Base-by-base conservation (phyloP, 805 yeast genomes). In the Suhomyces vadensis region DNA sequence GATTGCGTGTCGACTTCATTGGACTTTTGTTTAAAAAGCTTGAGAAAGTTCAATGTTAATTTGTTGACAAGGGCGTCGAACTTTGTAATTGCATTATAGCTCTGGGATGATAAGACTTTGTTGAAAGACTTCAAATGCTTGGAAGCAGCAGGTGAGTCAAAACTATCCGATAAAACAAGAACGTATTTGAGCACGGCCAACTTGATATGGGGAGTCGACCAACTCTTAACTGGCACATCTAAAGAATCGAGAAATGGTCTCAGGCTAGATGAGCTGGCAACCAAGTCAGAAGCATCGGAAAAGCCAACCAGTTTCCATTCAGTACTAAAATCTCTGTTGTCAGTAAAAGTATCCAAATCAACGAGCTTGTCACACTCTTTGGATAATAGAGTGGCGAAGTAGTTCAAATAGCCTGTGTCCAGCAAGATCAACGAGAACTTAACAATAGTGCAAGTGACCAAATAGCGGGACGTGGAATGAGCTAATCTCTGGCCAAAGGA, bases 311-410 rank as follows among this genome's bases (percentile, higher is more conserved):
- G 65, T 42, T 77, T 75, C 79, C 82, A 81, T 39, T 82, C 66
- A 8, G 79, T 74, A 5, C 60, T 65, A 43, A 67, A 61, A 54
- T 87, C 94, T 43, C 92, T 71, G 51, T 83, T 83, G 56, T 87
- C 92, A 17, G 52, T 55, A 6, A 67, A 43, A 11, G 44, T 22
- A 22, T 35, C 25, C 35, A n/a, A n/a, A 5, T 38, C 27, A 4
- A 17, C 17, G 8, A 37, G 10, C 4, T 49, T 54, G 20, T 55
- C 36, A 20, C 60, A 41, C 5, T 43, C 46, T n/a, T 44, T 38
- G 8, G 49, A 53, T 7, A 65, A 29, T 22, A 49, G 39, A 5
- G 48, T 46, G 25, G 43, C 31, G 46, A 69, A 69, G 44, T 66
- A 68, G 24, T 40, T 43, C 31, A 58, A 48, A 43, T 65, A 68